Percentiles rank a stretch among this genome's conserved stretches.
Evolutionary conservation across 225 moss, liverwort and hornwort genomes (phyloP).

Genomic region (Polytrichum formosum): DNA sequence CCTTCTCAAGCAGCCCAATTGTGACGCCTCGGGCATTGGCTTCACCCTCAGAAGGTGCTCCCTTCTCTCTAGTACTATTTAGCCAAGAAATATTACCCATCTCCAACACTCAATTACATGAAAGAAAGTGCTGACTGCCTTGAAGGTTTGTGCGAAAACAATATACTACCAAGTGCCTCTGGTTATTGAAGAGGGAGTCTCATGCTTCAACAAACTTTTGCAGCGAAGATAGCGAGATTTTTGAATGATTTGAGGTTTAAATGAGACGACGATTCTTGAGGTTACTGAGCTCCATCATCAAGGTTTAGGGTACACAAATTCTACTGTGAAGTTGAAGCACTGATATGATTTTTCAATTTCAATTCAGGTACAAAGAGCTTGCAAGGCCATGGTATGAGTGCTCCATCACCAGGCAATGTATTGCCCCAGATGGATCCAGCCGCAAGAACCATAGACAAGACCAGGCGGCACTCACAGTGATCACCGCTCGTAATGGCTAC

Average conservation of each 20-base stretch:
- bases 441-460: constrained; percentile 66
- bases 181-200: too few relatives aligned
- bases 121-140: neutral
- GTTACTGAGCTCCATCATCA: too few relatives aligned
- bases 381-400: constrained; percentile 75
- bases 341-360: neutral
- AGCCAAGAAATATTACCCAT: neutral
- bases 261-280: too few relatives aligned
- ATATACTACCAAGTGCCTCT: too few relatives aligned
- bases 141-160: too few relatives aligned
- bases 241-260: too few relatives aligned
- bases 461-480: constrained; percentile 58
- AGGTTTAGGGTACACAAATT: too few relatives aligned
- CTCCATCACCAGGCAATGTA: constrained; percentile 66
- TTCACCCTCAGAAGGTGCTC: constrained; percentile 54
- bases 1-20: constrained; percentile 35
- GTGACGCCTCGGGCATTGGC: constrained; percentile 69
- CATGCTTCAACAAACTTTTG: too few relatives aligned
- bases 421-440: constrained; percentile 67
- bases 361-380: constrained; percentile 38
- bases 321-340: too few relatives aligned
- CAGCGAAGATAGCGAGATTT: too few relatives aligned
- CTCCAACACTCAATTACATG: neutral
- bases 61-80: neutral
- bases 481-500: constrained; percentile 33